phyloP scores from a whole-genome alignment of 2,329 filamentous ascomycete genomes.

The Pezicula neosporulosa region DNA sequence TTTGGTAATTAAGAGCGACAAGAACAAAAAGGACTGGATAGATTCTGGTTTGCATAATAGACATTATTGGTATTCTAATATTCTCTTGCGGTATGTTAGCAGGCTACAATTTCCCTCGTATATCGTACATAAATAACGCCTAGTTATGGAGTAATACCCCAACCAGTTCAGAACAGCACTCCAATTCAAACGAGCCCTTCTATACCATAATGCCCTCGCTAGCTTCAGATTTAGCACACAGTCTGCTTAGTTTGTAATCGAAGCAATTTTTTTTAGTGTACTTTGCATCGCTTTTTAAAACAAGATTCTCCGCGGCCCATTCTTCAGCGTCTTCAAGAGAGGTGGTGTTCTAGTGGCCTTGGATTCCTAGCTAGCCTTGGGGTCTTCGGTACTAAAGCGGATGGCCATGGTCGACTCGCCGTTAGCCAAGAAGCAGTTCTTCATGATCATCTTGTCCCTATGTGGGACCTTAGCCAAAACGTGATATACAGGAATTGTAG shows the following conservation, averaged over 20 bases:
- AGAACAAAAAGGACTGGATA: too few relatives aligned
- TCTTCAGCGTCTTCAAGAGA: conserved; percentile 27
- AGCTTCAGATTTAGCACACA: neutral
- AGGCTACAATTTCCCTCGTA: neutral
- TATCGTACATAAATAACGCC: neutral
- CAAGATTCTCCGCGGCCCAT: conserved; percentile 22
- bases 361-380: conserved; percentile 4
- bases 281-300: neutral
- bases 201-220: neutral
- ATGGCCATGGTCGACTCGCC: conserved; percentile 13
- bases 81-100: neutral
- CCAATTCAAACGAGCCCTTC: neutral
- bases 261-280: neutral
- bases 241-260: neutral
- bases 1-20: too few relatives aligned
- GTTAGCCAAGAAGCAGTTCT: conserved; percentile 25
- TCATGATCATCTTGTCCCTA: conserved; percentile 43
- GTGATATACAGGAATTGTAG: conserved; percentile 39
- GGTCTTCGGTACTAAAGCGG: conserved; percentile 20
- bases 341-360: conserved; percentile 26
- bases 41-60: too few relatives aligned
- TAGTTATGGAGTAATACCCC: neutral
- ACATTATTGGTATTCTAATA: neutral
- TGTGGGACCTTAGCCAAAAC: conserved; percentile 37
- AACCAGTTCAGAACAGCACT: neutral